Evolutionary conservation across 2,329 filamentous ascomycete species (phyloP), one percentile per base, ranked within the genome.

Genomic region (Tolypocladium tundrense): DNA sequence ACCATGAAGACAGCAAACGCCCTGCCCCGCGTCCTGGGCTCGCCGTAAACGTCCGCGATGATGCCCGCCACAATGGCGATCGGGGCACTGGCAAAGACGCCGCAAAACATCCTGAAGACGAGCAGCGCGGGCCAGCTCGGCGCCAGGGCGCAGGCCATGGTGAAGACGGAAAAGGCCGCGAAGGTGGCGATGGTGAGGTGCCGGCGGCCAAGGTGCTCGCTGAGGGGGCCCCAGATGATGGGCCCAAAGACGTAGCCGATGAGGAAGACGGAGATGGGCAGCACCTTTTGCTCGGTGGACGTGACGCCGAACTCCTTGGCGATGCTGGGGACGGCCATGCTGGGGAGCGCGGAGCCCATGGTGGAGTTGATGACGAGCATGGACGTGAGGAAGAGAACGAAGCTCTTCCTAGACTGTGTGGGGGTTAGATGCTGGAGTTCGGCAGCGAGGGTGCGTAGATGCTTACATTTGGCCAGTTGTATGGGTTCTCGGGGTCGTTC

Each of bases 351-450:
- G 48, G 82, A 87, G 1, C 81, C 82, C 71, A 89, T 82, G 11
- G 86, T 88, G 33, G 80, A 84, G 68, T 90, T 90, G 67, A 88
- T 75, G 50, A 88, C 84, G 56, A 80, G 76, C 61, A 80, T 67
- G 71, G 84, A 82, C 1, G 79, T 79, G 0, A 81, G 76, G 33
- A 82, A 65, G 2, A 86, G 66, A 7, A 88, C 76, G 42, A 74
- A 71, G 1, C 71, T 62, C 66, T 88, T 88, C 64, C 77, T 82
- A 54, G 63, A 63, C 79, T 85, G 61, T n/a, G 14, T 48, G 5
- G 41, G 19, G 16, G 39, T 39, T n/a, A 27, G n/a, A 52, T 2
- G 19, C 2, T 33, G 16, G 16, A 31, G 5, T 37, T 21, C 19
- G 13, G 31, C 19, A 11, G 31, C 2, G 2, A 13, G 31, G 33